Base-by-base conservation (phyloP, 768 basidiomycete species). In the Tubosaeta sp. region DNA sequence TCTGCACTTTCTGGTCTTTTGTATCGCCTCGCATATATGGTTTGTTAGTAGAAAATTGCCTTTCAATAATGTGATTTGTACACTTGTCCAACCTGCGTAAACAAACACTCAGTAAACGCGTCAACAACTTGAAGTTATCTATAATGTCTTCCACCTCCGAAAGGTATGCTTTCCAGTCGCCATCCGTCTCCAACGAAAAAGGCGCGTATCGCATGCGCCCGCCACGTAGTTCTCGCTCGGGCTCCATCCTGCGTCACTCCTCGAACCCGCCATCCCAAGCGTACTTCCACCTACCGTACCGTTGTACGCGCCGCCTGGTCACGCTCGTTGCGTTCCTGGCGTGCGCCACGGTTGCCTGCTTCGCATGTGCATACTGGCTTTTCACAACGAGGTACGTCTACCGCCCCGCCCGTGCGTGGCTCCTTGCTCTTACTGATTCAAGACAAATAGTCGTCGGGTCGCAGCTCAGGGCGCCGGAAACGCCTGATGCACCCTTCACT, bases 121-220 rank as follows among this genome's bases (percentile, higher is more conserved):
- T 11, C 29, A 14, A 22, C 29, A 14, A 22, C 22, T 22, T 22
- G 22, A 22, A 22, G 27, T 2, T 13, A 7, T 26, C 12, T 4
- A 6, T 29, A 10, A 54, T 54, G 53, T 53, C 58, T 31, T 34
- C 38, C 34, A 43, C 52, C 7, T 34, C 67, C 37, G n/a, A n/a
- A n/a, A 50, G 43, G 29, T 51, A 68, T 51, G 58, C 51, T 2
- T 68, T 65, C 55, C 67, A 68, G 43, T 88, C 86, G 5, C 85
- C 86, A 31, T 85, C 87, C 1, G 70, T 86, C 22, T 74, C 79
- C 6, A 68, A 83, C 53, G 86, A 89, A 66, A 82, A 79, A 62
- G 85, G 87, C 29, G 67, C 76, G 34, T 84, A 87, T 59, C 76
- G 85, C 43, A 78, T 88, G 70, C 77, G 79, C n/a, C 75, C 72